Base-by-base conservation (phyloP, 2,329 filamentous ascomycete genomes). In the Nemania sp. region DNA sequence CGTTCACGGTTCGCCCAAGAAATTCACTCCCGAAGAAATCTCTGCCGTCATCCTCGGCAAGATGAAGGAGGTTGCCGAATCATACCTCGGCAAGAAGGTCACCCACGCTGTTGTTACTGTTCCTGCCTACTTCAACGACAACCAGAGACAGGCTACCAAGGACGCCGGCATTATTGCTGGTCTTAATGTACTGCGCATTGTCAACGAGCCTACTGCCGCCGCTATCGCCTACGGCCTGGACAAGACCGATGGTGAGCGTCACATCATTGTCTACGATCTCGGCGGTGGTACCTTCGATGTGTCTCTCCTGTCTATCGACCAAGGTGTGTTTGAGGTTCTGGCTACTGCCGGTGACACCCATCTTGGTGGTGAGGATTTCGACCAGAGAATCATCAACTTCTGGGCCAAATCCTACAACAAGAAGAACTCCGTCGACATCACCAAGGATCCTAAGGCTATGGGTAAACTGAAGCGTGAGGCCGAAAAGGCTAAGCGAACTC, bases 401-500 rank as follows among this genome's bases (percentile, higher is more conserved):
- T 91, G 97, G 73, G 87, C 88, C 81, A 97, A 97, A 88, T 81
- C 83, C 68, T 97, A 96, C 86, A 97, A 97, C 88, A 97, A 97
- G 88, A 94, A 97, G 84, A 84, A 97, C 82, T 79, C 77, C 67
- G 91, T 95, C 65, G 91, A 99, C 67, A 84, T 97, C 72, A 89
- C 86, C 78, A 95, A 95, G 82, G 91, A 97, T 72, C 79, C 88
- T 64, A 97, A 97, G 89, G 88, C 93, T 64, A 97, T 97, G 92
- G 91, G 92, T 80, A 99, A 97, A 82, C 86, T 99, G 68, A 97
- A 97, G 90, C 92, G 94, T 69, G 94, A 97, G 78, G 93, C 94
- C 66, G 94, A 99, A 78, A 97, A 97, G 86, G 94, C 94, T 78
- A 99, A 99, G 89, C 90, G 94, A 72, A 95, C 92, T 67, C 87